A percentile compares a stretch with the other conserved stretches of the same genome.
Evolutionary conservation across 225 moss, liverwort and hornwort species (phyloP).

Genomic region (Sphagnum tenellum): DNA sequence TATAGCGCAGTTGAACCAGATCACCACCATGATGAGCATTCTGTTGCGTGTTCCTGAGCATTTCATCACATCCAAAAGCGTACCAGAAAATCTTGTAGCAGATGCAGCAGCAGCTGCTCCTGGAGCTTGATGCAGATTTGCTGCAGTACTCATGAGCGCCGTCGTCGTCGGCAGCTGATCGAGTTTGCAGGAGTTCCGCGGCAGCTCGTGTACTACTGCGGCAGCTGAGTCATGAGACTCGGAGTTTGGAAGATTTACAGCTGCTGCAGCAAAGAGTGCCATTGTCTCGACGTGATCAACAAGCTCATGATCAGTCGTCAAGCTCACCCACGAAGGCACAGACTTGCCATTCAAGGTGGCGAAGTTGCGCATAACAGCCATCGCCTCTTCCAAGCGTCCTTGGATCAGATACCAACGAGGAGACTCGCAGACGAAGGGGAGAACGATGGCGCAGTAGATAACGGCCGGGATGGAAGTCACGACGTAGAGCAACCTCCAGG

Average conservation of each 20-base stretch:
- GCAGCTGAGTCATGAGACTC: too few relatives aligned
- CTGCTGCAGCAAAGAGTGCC: too few relatives aligned
- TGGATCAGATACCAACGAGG: slow-evolving; percentile 41
- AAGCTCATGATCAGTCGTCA: slow-evolving; percentile 4
- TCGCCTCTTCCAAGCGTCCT: slow-evolving; percentile 27
- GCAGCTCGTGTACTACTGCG: too few relatives aligned
- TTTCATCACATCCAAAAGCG: slow-evolving; percentile 22
- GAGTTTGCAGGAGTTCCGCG: too few relatives aligned
- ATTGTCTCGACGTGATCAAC: too few relatives aligned
- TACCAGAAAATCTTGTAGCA: slow-evolving; percentile 1
- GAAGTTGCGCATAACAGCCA: slow-evolving; percentile 18
- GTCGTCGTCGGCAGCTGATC: too few relatives aligned
- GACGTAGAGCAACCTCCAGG: slow-evolving; percentile 33
- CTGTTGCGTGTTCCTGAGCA: slow-evolving; percentile 10
- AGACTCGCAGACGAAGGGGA: slow-evolving; percentile 40
- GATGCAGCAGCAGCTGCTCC: too few relatives aligned
- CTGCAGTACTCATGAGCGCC: too few relatives aligned
- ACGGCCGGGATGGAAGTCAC: slow-evolving; percentile 15
- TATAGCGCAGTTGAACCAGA: slow-evolving; percentile 29
- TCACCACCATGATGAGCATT: slow-evolving; percentile 31
- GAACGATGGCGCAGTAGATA: slow-evolving; percentile 15
- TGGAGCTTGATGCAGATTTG: too few relatives aligned
- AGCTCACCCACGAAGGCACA: slow-evolving; percentile 15
- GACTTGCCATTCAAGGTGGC: slow-evolving; percentile 22
- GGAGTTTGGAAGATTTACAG: too few relatives aligned